Conservation (phyloP, 768 basidiomycete species). For the Boletus rubescentipes region DNA sequence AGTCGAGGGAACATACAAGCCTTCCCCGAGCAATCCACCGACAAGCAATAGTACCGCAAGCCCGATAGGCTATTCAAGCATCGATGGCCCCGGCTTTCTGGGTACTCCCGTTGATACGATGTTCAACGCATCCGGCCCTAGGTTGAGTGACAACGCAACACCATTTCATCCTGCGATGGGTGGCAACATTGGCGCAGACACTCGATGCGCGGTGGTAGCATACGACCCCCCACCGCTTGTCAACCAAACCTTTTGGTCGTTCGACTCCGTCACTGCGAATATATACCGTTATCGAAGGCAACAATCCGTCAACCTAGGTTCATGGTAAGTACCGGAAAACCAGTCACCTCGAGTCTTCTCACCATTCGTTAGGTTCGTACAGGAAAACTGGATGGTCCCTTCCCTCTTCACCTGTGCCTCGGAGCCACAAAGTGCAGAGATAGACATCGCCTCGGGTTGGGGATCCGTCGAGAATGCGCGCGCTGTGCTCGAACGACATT, state of each 20-base stretch:
- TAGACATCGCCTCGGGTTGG: conserved; percentile 66
- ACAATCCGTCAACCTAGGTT: conserved; percentile 23
- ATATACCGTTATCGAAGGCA: conserved; percentile 24
- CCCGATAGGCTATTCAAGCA: not conserved
- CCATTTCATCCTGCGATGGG: not conserved
- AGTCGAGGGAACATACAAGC: conserved; percentile 14
- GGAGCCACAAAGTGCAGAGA: conserved; percentile 51
- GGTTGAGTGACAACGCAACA: not conserved
- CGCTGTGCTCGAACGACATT: conserved; percentile 63
- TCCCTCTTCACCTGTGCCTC: conserved; percentile 60
- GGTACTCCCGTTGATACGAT: not conserved
- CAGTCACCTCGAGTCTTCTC: not conserved
- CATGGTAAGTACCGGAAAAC: conserved; percentile 7
- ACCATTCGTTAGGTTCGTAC: conserved; percentile 53
- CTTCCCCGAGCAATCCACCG: not conserved
- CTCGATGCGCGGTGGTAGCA: conserved; percentile 3
- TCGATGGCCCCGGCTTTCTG: not conserved
- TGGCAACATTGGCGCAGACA: not conserved
- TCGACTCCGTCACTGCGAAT: conserved; percentile 12
- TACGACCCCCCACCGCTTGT: conserved; percentile 11
- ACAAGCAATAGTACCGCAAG: not conserved
- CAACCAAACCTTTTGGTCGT: conserved; percentile 13
- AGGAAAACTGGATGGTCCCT: conserved; percentile 75
- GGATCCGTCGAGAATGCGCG: conserved; percentile 37
- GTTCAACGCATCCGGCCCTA: not conserved